These are phyloP conservation scores for Pythium vanterpoolii DNA, from an alignment of 352 stramenopile genomes.

Conservation along the genomic window DNA sequence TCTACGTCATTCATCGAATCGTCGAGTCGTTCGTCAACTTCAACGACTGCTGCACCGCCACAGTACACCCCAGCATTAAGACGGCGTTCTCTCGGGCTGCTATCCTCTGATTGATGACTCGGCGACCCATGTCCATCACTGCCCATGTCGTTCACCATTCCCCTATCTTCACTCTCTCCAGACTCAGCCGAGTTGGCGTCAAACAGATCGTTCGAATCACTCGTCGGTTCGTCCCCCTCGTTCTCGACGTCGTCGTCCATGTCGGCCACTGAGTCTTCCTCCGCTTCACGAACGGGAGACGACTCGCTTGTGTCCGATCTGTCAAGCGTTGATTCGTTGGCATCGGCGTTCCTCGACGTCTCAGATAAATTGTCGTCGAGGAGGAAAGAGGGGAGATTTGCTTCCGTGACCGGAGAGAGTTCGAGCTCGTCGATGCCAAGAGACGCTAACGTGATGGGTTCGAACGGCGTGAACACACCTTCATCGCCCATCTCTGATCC, in stretches of 20 bases:
- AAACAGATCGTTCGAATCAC: background rate
- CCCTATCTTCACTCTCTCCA: background rate
- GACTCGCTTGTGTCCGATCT: background rate
- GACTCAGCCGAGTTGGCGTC: background rate
- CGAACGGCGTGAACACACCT: conserved; percentile 10
- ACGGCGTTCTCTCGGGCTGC: background rate
- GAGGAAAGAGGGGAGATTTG: background rate
- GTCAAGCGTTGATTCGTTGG: too few relatives aligned
- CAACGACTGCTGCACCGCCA: too few relatives aligned
- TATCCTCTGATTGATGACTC: background rate
- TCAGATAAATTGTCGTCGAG: background rate
- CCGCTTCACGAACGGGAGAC: background rate
- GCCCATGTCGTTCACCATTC: too few relatives aligned
- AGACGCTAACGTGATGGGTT: conserved; percentile 38
- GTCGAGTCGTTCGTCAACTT: background rate
- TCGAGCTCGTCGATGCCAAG: conserved; percentile 46
- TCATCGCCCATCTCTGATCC: background rate
- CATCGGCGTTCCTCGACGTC: background rate
- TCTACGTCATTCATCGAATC: background rate
- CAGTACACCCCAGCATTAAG: background rate
- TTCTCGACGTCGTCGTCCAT: background rate
- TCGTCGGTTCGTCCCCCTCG: background rate
- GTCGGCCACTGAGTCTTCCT: background rate
- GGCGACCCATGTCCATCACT: background rate
- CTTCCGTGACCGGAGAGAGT: conserved; percentile 28